A percentile compares a stretch with the other conserved stretches of the same genome.
Evolutionary conservation across 371 early-diverging fungal genomes (phyloP).

Genomic region (Apophysomyces sp.): DNA sequence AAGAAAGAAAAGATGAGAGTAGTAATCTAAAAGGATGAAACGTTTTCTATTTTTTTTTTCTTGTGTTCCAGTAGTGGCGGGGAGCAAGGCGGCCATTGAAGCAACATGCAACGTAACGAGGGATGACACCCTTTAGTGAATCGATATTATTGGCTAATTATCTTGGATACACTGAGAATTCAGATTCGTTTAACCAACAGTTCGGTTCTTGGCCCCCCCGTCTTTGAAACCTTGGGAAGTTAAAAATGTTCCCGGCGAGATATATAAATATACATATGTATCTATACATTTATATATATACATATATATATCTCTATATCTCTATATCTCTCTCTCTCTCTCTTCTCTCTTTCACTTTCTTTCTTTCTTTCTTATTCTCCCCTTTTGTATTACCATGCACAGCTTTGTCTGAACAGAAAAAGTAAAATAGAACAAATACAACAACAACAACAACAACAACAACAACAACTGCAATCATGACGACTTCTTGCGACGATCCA

Average conservation of each 20-base stretch:
- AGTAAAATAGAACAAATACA: no score
- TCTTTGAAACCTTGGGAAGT: background rate
- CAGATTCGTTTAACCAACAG: background rate
- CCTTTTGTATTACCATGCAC: background rate
- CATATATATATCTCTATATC: no score
- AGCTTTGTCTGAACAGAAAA: background rate
- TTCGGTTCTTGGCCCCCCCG: background rate
- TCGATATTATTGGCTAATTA: background rate
- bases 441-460: no score
- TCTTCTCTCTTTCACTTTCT: background rate
- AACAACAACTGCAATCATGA: background rate
- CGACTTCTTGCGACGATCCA: background rate
- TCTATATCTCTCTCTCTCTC: background rate
- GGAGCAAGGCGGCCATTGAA: background rate
- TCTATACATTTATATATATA: no score
- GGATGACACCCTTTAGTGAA: background rate
- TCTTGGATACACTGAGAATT: background rate
- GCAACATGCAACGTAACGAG: slow-evolving; percentile 1
- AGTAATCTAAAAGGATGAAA: background rate
- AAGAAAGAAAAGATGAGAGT: background rate
- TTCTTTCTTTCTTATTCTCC: slow-evolving; percentile 1
- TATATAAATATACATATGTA: background rate
- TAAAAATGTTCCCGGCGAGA: no score
- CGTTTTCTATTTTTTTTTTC: background rate
- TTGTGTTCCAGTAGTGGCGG: background rate